Percentiles rank a stretch among this genome's conserved stretches.
Conservation (phyloP, 305 asterid genomes). For the Fraxinus velutina region DNA sequence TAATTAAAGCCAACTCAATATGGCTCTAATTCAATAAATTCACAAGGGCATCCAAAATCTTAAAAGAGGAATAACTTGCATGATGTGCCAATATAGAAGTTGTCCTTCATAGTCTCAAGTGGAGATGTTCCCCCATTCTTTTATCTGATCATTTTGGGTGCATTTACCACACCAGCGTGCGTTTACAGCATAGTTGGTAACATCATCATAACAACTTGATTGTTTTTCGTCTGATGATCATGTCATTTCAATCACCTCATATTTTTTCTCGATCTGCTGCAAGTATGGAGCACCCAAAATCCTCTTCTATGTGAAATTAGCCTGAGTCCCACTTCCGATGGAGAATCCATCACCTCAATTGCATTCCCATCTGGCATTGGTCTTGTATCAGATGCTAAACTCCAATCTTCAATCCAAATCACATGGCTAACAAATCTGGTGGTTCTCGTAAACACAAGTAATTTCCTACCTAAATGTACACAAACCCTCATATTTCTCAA, state of each 20-base stretch:
- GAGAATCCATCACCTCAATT: neutral
- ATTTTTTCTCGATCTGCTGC: neutral
- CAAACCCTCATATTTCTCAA: neutral
- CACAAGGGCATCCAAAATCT: neutral
- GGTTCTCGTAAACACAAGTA: neutral
- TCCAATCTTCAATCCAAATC: neutral
- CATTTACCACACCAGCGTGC: neutral
- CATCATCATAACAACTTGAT: neutral
- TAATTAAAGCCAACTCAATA: neutral
- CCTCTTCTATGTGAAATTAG: neutral
- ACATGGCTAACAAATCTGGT: neutral
- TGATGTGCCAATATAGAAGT: neutral
- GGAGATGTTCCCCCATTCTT: neutral
- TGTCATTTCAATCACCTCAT: neutral
- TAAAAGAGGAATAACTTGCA: neutral
- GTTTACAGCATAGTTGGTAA: neutral
- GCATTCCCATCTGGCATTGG: neutral
- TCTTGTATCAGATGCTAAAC: neutral
- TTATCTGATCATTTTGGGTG: neutral
- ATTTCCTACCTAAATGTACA: neutral
- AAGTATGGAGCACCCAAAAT: neutral
- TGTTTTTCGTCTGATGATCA: neutral
- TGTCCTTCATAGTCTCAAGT: neutral
- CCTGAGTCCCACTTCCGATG: neutral
- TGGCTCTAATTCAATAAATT: neutral